Base-by-base conservation (phyloP, 179 eudicot species). In the Amaranthus tricolor region DNA sequence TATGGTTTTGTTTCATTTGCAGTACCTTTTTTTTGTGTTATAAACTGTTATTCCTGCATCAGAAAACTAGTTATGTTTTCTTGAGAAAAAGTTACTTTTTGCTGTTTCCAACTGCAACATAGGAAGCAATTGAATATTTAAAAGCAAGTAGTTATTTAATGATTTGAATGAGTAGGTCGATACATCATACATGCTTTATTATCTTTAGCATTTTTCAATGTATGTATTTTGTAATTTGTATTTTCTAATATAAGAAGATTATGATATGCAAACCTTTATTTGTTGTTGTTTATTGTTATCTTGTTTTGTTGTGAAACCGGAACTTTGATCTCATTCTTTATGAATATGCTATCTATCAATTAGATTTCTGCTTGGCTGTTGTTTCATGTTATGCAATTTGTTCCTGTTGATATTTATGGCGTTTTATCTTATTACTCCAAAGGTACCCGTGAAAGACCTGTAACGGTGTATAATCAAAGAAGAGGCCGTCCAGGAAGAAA, bases 391-490 rank as follows among this genome's bases (percentile, higher is more conserved):
- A 51, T 24, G 43, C 10, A 24, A 12, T 71, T 53, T 59, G 19
- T 45, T 51, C 8, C 54, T 69, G 17, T 48, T 73, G 48, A 11
- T n/a, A 55, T 55, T 16, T 70, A 44, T 9, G 17, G 55, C 17
- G 21, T 50, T 68, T 31, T 62, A 5, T 44, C 40, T 75, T 76
- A 9, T 45, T 66, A 40, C 52, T 82, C 50, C 61, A 20, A 69
- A 77, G 87, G 81, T 77, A 71, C 81, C 6, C 60, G 44, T 62
- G 77, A 59, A 69, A 68, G 16, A 64, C 60, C 65, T 49, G 24
- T 77, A 75, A 82, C 82, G 2, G 76, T 82, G 45, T 77, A 84
- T 74, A 74, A 61, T 57, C 81, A 73, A 56, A 74, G 82, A 63
- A 84, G 77, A 74, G 24, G 58, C 52, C 71, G 79, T 19, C 70